These are phyloP conservation scores for Drechslerella coelobrocha DNA, from an alignment of 2,329 filamentous ascomycete species.

Conservation along the genomic window DNA sequence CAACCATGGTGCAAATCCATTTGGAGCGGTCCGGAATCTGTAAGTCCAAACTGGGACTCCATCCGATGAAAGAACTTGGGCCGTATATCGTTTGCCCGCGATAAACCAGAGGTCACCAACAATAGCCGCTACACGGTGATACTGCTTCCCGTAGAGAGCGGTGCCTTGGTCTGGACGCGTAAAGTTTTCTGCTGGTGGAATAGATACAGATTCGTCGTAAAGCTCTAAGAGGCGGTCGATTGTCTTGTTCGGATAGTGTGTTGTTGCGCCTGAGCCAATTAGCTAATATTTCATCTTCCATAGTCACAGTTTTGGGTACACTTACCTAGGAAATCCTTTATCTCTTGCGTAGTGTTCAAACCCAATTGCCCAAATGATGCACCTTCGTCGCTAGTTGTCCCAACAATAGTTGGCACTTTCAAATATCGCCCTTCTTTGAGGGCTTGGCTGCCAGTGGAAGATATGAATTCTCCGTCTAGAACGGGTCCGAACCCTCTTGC, in stretches of 20 bases:
- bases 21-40: slow-evolving; percentile 67
- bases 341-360: slow-evolving; percentile 6
- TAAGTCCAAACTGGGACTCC: slow-evolving; percentile 66
- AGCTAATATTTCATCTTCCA: not conserved
- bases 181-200: slow-evolving; percentile 18
- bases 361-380: slow-evolving; percentile 60
- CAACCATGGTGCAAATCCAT: slow-evolving; percentile 59
- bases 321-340: slow-evolving; percentile 11
- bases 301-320: too few species aligned
- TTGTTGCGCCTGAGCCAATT: slow-evolving; percentile 9
- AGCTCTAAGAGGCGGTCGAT: slow-evolving; percentile 5
- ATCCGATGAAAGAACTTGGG: slow-evolving; percentile 63
- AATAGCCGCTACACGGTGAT: slow-evolving; percentile 65
- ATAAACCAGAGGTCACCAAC: slow-evolving; percentile 66
- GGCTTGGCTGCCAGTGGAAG: slow-evolving; percentile 63
- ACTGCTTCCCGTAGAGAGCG: slow-evolving; percentile 57
- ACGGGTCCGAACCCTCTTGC: slow-evolving; percentile 65
- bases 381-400: slow-evolving; percentile 72
- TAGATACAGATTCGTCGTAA: slow-evolving; percentile 13
- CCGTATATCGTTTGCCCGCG: slow-evolving; percentile 64
- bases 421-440: slow-evolving; percentile 68
- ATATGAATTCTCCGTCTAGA: slow-evolving; percentile 68
- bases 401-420: slow-evolving; percentile 69
- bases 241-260: slow-evolving; percentile 9
- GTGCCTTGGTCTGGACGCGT: slow-evolving; percentile 57